These are phyloP conservation scores for Fraxinus sp. DNA, from an alignment of 305 asterid species.

Conservation along the genomic window DNA sequence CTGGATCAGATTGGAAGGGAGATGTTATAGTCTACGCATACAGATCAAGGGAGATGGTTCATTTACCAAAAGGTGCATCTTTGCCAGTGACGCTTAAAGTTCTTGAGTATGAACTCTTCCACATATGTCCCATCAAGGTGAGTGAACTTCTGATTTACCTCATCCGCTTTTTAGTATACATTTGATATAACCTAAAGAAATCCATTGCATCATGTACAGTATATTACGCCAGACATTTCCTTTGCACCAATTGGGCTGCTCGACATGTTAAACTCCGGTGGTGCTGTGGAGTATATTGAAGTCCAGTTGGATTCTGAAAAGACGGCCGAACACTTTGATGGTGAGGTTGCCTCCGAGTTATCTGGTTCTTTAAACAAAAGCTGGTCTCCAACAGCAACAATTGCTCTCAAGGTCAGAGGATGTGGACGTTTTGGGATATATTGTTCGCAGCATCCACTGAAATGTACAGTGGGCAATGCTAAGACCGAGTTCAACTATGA, in stretches of 20 bases:
- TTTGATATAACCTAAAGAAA: neutral
- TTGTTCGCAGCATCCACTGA: conserved; percentile 59
- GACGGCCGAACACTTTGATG: conserved; percentile 26
- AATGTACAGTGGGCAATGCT: conserved; percentile 48
- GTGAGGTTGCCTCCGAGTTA: conserved; percentile 25
- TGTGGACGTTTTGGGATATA: conserved; percentile 77
- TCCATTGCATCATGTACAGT: conserved; percentile 34
- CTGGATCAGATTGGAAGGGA: conserved; percentile 82
- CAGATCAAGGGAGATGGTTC: conserved; percentile 57
- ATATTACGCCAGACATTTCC: conserved; percentile 38
- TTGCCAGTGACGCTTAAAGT: conserved; percentile 75
- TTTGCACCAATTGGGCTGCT: conserved; percentile 85
- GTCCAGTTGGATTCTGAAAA: conserved; percentile 29
- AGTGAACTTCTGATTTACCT: conserved; percentile 10
- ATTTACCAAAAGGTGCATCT: conserved; percentile 72
- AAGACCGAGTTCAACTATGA: conserved; percentile 49
- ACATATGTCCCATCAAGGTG: conserved; percentile 81
- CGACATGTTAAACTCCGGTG: conserved; percentile 79
- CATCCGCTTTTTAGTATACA: neutral
- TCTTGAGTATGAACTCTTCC: conserved; percentile 88
- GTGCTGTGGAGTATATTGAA: conserved; percentile 72
- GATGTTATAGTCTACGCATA: conserved; percentile 61
- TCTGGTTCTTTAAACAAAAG: conserved; percentile 25
- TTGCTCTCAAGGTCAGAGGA: conserved; percentile 60
- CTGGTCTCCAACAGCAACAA: conserved; percentile 34